phyloP scores from a whole-genome alignment of 2,329 filamentous ascomycete species.

The Sclerotinia spermophila region DNA sequence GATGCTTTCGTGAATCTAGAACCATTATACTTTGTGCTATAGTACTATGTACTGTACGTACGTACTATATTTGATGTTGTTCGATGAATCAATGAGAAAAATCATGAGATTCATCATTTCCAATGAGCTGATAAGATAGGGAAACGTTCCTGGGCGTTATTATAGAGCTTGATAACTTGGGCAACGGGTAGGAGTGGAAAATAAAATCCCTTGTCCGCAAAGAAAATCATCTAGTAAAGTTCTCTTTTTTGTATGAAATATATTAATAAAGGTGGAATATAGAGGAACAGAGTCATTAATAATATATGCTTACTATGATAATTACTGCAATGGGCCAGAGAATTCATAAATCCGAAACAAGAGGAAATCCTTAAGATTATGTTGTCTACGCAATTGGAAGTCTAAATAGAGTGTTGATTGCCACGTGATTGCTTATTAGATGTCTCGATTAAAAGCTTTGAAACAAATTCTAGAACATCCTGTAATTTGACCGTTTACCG shows the following conservation, averaged over 20 bases:
- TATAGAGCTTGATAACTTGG: too few relatives aligned
- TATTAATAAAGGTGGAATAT: not conserved
- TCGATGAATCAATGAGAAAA: too few relatives aligned
- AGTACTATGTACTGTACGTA: not conserved
- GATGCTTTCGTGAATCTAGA: not conserved
- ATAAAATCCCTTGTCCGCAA: not conserved
- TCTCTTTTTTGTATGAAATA: not conserved
- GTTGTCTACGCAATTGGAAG: not conserved
- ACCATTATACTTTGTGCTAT: too few relatives aligned
- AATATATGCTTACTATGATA: not conserved
- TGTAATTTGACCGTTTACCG: not conserved
- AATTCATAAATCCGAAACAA: not conserved
- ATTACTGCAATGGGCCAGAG: not conserved
- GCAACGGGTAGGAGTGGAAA: not conserved
- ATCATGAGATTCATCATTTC: too few relatives aligned
- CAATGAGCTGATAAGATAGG: not conserved
- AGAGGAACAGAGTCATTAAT: not conserved
- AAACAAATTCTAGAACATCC: not conserved
- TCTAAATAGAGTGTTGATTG: not conserved
- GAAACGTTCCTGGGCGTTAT: not conserved
- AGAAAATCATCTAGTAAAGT: not conserved
- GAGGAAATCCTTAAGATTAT: not conserved
- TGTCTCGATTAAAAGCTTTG: not conserved
- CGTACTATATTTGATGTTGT: not conserved
- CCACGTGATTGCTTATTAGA: too few relatives aligned